Conservation (phyloP, 2,329 filamentous ascomycete species). For the Gyromitra esculenta region DNA sequence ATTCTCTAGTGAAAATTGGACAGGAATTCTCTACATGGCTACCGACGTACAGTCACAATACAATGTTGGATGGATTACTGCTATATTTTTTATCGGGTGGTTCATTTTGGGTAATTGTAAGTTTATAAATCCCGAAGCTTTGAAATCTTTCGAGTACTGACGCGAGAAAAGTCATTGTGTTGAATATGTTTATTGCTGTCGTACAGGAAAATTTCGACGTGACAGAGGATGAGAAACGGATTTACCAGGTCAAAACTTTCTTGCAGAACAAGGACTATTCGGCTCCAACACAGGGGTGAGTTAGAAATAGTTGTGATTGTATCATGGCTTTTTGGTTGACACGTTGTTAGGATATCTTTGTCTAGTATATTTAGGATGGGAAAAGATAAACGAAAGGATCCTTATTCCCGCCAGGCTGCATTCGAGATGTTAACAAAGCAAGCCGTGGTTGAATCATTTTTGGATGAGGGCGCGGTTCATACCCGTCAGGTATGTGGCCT, state of each 20-base stretch:
- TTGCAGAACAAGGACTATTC: slow-evolving; percentile 88
- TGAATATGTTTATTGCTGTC: slow-evolving; percentile 99
- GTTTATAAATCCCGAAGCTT: neutral
- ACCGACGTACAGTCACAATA: slow-evolving; percentile 73
- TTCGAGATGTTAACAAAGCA: slow-evolving; percentile 98
- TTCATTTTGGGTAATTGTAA: slow-evolving; percentile 85
- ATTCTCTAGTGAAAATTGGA: slow-evolving; percentile 97
- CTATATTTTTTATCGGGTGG: slow-evolving; percentile 91
- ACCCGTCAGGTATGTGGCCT: slow-evolving; percentile 37
- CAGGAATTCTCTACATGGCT: slow-evolving; percentile 81
- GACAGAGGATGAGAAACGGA: slow-evolving; percentile 94
- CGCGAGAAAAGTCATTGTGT: slow-evolving; percentile 72
- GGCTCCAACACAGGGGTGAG: slow-evolving; percentile 64
- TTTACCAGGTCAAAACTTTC: slow-evolving; percentile 96
- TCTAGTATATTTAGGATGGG: slow-evolving; percentile 51
- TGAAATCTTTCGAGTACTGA: slow-evolving; percentile 14
- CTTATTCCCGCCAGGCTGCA: slow-evolving; percentile 70
- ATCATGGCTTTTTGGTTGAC: neutral
- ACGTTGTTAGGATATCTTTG: slow-evolving; percentile 44
- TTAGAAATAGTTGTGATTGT: neutral
- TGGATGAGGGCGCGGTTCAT: slow-evolving; percentile 71
- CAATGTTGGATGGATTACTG: slow-evolving; percentile 89
- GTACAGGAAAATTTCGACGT: slow-evolving; percentile 99
- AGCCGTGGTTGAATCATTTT: slow-evolving; percentile 91
- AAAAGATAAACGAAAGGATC: slow-evolving; percentile 48